These are phyloP conservation scores for Aegilops tauschii DNA, from an alignment of 176 grass and related monocot species.

Conservation along the genomic window DNA sequence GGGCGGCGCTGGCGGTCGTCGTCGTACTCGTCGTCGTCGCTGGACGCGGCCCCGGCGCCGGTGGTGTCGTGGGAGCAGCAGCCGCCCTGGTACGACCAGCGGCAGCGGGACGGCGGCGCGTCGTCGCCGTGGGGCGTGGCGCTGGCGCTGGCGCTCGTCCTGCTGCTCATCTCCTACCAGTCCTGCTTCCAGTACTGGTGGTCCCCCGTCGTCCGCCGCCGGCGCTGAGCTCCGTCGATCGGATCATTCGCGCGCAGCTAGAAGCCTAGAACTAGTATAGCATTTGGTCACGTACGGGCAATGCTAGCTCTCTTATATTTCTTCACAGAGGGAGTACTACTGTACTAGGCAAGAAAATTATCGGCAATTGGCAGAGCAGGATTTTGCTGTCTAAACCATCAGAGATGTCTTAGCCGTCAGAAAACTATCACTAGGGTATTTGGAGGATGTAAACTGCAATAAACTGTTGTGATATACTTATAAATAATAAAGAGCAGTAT, in stretches of 20 bases:
- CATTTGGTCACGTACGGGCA: not conserved
- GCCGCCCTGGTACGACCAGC: slow-evolving; percentile 2
- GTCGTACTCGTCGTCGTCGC: slow-evolving; percentile 12
- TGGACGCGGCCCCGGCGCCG: slow-evolving; percentile 28
- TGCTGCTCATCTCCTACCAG: slow-evolving; percentile 95
- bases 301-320: no score
- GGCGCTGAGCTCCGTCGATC: slow-evolving; percentile 29
- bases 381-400: not conserved
- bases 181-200: slow-evolving; percentile 73
- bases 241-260: not conserved
- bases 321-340: not conserved
- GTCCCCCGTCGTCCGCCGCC: slow-evolving; percentile 59
- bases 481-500: slow-evolving; percentile 5
- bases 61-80: slow-evolving; percentile 20
- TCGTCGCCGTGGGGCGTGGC: slow-evolving; percentile 84
- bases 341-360: not conserved
- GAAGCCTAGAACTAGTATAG: not conserved
- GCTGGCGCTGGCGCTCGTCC: slow-evolving; percentile 61
- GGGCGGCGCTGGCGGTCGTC: not conserved
- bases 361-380: not conserved
- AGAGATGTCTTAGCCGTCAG: not conserved
- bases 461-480: not conserved
- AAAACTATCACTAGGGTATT: not conserved
- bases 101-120: slow-evolving; percentile 28
- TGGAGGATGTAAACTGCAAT: not conserved